These are phyloP conservation scores for Coelastrella sp. DNA, from an alignment of 139 green algal species.

Conservation along the genomic window DNA sequence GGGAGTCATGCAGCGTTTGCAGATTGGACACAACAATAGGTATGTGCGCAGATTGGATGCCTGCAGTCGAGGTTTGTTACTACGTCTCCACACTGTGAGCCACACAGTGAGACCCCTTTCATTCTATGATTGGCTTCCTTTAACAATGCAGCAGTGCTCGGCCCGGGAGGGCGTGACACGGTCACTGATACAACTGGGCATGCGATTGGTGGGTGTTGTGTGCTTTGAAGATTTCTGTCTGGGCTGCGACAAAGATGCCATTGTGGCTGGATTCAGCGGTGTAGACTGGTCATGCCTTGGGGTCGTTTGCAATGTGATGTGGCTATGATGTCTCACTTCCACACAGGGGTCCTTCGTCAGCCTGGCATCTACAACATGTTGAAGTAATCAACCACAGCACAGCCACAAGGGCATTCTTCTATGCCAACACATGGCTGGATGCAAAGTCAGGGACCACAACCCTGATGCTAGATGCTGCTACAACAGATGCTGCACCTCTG, in stretches of 20 bases:
- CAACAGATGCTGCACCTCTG: conserved; percentile 17
- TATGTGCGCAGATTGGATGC: no score
- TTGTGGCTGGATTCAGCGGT: neutral
- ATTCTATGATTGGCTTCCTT: neutral
- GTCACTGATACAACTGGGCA: no score
- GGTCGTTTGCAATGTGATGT: neutral
- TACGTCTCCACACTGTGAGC: no score
- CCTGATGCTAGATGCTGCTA: conserved; percentile 55
- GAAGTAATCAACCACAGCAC: conserved; percentile 64
- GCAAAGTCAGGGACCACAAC: conserved; percentile 59
- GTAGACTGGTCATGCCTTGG: neutral
- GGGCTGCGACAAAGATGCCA: no score
- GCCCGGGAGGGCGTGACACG: no score
- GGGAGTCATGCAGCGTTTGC: conserved; percentile 57
- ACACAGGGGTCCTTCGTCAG: conserved; percentile 59
- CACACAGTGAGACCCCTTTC: neutral
- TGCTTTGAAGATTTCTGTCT: no score
- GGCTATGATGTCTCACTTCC: neutral
- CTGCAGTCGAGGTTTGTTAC: no score
- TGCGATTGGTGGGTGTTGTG: no score
- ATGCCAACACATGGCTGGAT: conserved; percentile 62
- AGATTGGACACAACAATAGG: conserved; percentile 64
- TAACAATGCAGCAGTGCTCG: neutral
- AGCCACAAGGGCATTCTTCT: conserved; percentile 52
- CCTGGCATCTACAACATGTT: conserved; percentile 70